Evolutionary conservation across 805 yeast genomes (phyloP).

Genomic region (Scheffersomyces lignosus): DNA sequence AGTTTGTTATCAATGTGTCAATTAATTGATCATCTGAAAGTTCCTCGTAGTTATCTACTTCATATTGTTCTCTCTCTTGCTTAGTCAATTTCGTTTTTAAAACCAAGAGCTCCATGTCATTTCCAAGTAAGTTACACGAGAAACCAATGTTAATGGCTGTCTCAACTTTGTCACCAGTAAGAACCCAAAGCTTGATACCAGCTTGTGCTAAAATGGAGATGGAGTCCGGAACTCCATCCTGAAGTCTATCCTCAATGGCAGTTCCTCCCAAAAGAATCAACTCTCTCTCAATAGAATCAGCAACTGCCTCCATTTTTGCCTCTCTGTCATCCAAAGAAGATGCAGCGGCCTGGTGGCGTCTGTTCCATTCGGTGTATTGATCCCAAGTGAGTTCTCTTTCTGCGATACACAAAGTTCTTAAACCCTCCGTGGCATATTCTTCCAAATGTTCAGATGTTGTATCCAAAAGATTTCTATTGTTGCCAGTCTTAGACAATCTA

Average conservation of each 20-base stretch:
- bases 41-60: conserved; percentile 16
- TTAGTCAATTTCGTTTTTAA: conserved; percentile 38
- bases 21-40: conserved; percentile 38
- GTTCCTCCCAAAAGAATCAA: conserved; percentile 71
- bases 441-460: conserved; percentile 74
- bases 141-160: conserved; percentile 84
- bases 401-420: conserved; percentile 80
- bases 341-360: conserved; percentile 62
- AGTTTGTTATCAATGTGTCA: conserved; percentile 49
- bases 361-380: conserved; percentile 64
- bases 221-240: conserved; percentile 75
- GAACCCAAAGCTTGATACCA: conserved; percentile 80
- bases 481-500: conserved; percentile 50
- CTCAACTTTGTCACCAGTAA: conserved; percentile 81
- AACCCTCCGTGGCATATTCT: conserved; percentile 79
- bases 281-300: conserved; percentile 65
- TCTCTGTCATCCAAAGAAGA: conserved; percentile 65
- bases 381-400: conserved; percentile 64
- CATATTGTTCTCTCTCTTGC: conserved; percentile 24
- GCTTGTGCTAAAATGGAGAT: conserved; percentile 66
- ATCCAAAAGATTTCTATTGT: conserved; percentile 50
- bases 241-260: conserved; percentile 78
- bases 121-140: conserved; percentile 68
- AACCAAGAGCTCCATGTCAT: conserved; percentile 66
- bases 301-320: conserved; percentile 70